Conservation (phyloP, 2,329 filamentous ascomycete genomes). For the Furcasterigmium furcatum region DNA sequence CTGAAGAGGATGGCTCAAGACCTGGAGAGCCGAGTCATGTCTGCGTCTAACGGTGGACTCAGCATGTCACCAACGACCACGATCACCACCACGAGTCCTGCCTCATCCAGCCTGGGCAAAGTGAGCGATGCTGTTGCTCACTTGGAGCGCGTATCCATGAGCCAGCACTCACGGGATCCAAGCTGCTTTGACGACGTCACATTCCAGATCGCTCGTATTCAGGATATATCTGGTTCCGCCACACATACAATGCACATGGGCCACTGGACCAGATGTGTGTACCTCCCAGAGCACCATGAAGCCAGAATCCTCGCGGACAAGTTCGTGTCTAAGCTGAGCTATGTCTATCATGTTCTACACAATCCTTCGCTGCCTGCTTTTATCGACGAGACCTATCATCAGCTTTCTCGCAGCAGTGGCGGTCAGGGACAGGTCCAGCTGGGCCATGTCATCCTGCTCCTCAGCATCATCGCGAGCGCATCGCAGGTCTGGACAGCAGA, state of each 20-base stretch:
- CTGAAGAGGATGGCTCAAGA: background rate
- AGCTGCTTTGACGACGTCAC: background rate
- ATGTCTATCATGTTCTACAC: conserved; percentile 29
- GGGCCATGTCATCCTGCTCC: conserved; percentile 23
- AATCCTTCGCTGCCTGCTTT: conserved; percentile 19
- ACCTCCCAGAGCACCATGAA: conserved; percentile 28
- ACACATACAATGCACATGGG: conserved; percentile 2
- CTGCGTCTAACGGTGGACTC: too few species aligned
- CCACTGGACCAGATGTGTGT: conserved; percentile 19
- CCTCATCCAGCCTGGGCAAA: background rate
- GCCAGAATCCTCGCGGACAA: conserved; percentile 24
- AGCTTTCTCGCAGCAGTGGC: too few species aligned
- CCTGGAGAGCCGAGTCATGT: conserved; percentile 1
- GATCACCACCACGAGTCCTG: background rate
- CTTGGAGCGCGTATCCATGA: background rate
- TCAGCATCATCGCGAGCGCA: conserved; percentile 26
- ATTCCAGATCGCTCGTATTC: conserved; percentile 10
- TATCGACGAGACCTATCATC: conserved; percentile 23
- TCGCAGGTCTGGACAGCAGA: conserved; percentile 25
- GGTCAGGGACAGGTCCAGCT: conserved; percentile 13
- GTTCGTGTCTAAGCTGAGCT: conserved; percentile 24
- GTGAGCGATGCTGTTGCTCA: background rate
- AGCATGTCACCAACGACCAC: background rate
- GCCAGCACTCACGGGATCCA: background rate
- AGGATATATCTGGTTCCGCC: conserved; percentile 6